These are phyloP conservation scores for Alisma plantagoaquatica DNA, from an alignment of 106 monocot genomes.

Conservation along the genomic window DNA sequence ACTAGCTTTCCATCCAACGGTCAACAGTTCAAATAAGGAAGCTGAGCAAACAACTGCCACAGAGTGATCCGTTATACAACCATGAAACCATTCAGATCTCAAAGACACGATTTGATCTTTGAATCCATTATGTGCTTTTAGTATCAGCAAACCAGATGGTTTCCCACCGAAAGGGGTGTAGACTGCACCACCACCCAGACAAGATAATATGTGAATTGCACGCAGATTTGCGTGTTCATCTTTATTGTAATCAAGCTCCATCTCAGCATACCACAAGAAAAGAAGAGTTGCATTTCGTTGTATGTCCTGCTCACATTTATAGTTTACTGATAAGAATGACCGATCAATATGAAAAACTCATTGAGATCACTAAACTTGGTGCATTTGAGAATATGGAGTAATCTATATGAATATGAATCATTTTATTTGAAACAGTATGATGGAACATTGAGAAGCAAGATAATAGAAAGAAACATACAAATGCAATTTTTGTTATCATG, in stretches of 20 bases:
- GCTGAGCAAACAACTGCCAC: constrained; percentile 66
- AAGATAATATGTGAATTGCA: constrained; percentile 70
- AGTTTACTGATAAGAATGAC: too few species aligned
- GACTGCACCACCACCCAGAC: constrained; percentile 45
- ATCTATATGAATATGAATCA: too few species aligned
- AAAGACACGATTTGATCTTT: constrained; percentile 68
- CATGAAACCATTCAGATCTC: constrained; percentile 45
- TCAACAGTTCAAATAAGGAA: constrained; percentile 80
- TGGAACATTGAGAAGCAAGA: too few species aligned
- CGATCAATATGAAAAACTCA: too few species aligned
- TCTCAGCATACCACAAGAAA: constrained; percentile 90
- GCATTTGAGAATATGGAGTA: too few species aligned
- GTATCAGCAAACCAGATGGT: constrained; percentile 35
- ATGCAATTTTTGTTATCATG: too few species aligned
- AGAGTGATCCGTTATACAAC: constrained; percentile 54
- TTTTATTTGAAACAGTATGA: too few species aligned
- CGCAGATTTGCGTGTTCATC: constrained; percentile 26
- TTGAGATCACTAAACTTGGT: too few species aligned
- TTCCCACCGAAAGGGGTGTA: constrained; percentile 49
- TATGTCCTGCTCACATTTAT: constrained; percentile 34
- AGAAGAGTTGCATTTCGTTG: constrained; percentile 46
- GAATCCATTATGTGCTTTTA: constrained; percentile 80
- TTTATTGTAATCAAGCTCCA: constrained; percentile 36
- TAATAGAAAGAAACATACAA: too few species aligned
- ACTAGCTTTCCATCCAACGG: constrained; percentile 39